Base-by-base conservation (phyloP, 805 yeast species). In the Metschnikowia aberdeeniae region DNA sequence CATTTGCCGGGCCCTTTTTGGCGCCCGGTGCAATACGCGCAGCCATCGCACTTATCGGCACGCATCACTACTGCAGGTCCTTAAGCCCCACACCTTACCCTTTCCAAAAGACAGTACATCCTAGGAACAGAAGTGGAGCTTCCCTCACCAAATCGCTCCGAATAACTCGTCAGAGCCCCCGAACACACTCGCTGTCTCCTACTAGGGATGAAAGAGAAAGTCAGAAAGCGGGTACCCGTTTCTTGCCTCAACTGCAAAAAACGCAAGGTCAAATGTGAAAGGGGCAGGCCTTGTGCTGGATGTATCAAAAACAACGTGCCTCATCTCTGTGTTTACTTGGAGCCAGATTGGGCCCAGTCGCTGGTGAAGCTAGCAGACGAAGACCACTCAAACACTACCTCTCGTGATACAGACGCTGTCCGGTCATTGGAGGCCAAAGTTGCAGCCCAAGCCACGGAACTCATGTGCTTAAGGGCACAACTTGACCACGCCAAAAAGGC, bases 221-320 rank as follows among this genome's bases (percentile, higher is more conserved):
- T 35, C 14, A 56, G 75, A 36, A 61, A 62, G 36, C 54, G 76
- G 24, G 72, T 66, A 1, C 75, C 76, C 3, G 54, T 70, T 12
- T 58, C 72, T 27, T 71, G 76, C 47, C 55, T 67, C 35, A 64
- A 64, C 42, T 71, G 76, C 51, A 62, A 70, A 46, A 61, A 62
- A 36, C 49, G 76, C 11, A 70, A 70, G 53, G 76, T 71, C 52
- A 68, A 67, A 46, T 71, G 76, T 55, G 76, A 71, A 49, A 68
- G 68, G 43, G 63, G 47, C 17, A 58, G 60, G 40, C 76, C 76
- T 3, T 71, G 76, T 51, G 61, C 68, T 3, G 74, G 73, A 6
- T 71, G 76, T 54, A 58, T 65, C 10, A 60, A 60, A 44, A 67
- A 71, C 47, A 69, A 69, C 11, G 75, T 69, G 24, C 60, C 63